These are phyloP conservation scores for Cladosporium sp. DNA, from an alignment of 2,329 filamentous ascomycete species.

Conservation along the genomic window DNA sequence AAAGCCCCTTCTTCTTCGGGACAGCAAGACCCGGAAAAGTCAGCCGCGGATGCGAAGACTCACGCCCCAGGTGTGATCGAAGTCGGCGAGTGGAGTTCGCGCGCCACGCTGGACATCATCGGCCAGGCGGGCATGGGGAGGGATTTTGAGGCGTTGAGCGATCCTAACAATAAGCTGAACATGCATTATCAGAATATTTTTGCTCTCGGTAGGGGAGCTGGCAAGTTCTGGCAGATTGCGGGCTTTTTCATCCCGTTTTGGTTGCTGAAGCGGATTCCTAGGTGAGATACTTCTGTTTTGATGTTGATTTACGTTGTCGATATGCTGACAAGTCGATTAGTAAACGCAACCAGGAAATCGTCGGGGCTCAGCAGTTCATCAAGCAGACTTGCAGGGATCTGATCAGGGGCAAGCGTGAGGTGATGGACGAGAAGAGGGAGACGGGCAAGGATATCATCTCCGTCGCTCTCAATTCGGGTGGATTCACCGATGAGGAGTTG, in stretches of 20 bases:
- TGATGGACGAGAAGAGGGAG: conserved; percentile 39
- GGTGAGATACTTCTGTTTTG: too few relatives aligned
- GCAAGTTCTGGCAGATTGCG: conserved; percentile 55
- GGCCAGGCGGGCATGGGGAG: conserved; percentile 54
- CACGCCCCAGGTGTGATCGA: conserved; percentile 37
- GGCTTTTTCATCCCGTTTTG: conserved; percentile 45
- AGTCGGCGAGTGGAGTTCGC: conserved; percentile 44
- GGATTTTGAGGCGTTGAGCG: conserved; percentile 51
- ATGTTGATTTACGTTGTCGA: too few relatives aligned
- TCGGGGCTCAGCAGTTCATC: conserved; percentile 54
- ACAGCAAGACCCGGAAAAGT: neutral
- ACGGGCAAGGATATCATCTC: conserved; percentile 67
- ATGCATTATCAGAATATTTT: conserved; percentile 51
- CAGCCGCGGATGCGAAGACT: conserved; percentile 13
- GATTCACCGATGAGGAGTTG: conserved; percentile 74
- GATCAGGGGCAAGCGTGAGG: conserved; percentile 64
- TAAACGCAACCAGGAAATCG: conserved; percentile 61
- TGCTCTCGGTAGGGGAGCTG: conserved; percentile 41
- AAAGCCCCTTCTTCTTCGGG: neutral
- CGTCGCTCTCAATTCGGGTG: conserved; percentile 71
- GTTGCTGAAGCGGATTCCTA: conserved; percentile 60
- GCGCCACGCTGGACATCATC: conserved; percentile 57
- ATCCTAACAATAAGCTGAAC: conserved; percentile 50
- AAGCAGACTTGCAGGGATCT: conserved; percentile 64
- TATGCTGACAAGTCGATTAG: neutral